Conservation (phyloP, 768 basidiomycete genomes). For the Hypholoma sublateritium region DNA sequence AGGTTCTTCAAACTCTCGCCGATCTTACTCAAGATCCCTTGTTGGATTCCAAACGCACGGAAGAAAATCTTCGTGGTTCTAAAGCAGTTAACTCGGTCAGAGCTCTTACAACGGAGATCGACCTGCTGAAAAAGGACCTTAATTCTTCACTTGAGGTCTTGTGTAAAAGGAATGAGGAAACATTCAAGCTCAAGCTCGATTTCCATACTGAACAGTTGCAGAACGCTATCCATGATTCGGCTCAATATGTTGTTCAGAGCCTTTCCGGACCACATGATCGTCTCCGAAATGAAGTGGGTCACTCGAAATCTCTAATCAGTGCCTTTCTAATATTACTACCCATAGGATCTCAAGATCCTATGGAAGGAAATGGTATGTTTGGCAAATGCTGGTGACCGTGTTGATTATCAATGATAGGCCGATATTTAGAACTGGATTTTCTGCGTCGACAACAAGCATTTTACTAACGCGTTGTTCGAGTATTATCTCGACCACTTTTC, state of each 20-base stretch:
- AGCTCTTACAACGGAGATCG: background rate
- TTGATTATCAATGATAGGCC: background rate
- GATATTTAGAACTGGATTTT: constrained; percentile 22
- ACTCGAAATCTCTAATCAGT: too few species aligned
- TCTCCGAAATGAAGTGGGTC: constrained; percentile 1
- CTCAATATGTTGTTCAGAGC: constrained; percentile 6
- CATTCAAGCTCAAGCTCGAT: constrained; percentile 6
- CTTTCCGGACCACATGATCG: constrained; percentile 7
- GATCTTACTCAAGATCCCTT: background rate
- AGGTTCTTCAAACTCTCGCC: constrained; percentile 9
- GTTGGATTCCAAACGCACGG: background rate
- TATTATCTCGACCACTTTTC: constrained; percentile 23
- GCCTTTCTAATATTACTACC: too few species aligned
- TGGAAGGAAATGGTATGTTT: constrained; percentile 14
- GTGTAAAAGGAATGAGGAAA: constrained; percentile 6
- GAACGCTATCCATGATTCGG: constrained; percentile 9
- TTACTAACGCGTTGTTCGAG: constrained; percentile 19
- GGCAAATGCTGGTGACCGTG: too few species aligned
- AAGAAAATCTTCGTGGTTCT: background rate
- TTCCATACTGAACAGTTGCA: constrained; percentile 9
- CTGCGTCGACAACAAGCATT: constrained; percentile 22
- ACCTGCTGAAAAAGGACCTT: constrained; percentile 1
- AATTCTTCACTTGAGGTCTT: constrained; percentile 4
- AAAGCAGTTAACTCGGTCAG: background rate
- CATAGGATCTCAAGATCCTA: constrained; percentile 10